Percentiles rank a stretch among this genome's conserved stretches.
Conservation (phyloP, 192 early-diverging fungal genomes). For the Backusella parvicylindrica region DNA sequence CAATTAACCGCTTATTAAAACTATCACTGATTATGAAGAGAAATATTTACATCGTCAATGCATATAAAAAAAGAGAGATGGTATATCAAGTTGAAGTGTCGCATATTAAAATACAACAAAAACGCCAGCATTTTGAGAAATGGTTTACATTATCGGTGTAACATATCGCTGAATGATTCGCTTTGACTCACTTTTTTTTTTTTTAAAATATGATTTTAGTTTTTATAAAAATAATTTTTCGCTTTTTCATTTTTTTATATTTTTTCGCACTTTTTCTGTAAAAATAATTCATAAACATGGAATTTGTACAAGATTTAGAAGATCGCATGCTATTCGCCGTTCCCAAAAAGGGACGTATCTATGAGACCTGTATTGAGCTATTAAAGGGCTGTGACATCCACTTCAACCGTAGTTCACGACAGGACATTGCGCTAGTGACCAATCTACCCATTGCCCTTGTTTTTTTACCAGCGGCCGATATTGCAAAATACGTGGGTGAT, state of each 20-base stretch:
- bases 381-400: conserved; percentile 89
- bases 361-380: conserved; percentile 81
- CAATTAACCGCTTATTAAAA: background rate
- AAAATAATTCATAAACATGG: conserved; percentile 29
- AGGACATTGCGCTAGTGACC: conserved; percentile 93
- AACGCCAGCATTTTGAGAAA: background rate
- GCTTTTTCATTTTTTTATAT: background rate
- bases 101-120: background rate
- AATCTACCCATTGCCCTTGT: conserved; percentile 93
- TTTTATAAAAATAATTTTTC: background rate
- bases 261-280: background rate
- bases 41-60: background rate
- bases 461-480: conserved; percentile 93
- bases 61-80: no score
- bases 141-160: background rate
- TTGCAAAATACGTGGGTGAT: conserved; percentile 91
- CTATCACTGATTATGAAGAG: background rate
- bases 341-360: conserved; percentile 96
- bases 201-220: background rate
- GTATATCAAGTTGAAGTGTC: background rate
- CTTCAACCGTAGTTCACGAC: conserved; percentile 89
- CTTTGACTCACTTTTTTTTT: background rate
- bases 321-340: conserved; percentile 88
- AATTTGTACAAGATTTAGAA: conserved; percentile 53
- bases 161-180: background rate